These are phyloP conservation scores for Lentinula aciculospora DNA, from an alignment of 768 basidiomycete species.

Conservation along the genomic window DNA sequence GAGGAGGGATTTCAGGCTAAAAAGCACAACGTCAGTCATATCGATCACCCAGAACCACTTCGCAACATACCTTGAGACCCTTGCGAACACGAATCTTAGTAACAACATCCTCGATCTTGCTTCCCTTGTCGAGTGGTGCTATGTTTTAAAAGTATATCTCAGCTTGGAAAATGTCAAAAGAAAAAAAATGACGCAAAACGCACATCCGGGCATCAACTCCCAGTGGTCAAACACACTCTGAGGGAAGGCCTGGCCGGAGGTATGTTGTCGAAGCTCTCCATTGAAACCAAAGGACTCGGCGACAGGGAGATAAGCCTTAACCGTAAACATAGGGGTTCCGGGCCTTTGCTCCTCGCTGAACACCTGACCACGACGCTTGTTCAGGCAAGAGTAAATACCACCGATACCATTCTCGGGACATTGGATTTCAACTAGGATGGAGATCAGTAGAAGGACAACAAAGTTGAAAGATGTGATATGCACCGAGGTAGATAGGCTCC, in stretches of 20 bases:
- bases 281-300: conserved; percentile 97
- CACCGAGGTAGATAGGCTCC: conserved; percentile 93
- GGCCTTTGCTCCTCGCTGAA: conserved; percentile 95
- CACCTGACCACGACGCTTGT: conserved; percentile 97
- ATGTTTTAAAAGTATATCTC: conserved; percentile 10
- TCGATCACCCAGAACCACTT: background rate
- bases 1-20: conserved; percentile 81
- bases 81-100: conserved; percentile 83
- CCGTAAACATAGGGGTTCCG: conserved; percentile 99
- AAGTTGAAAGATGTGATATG: background rate
- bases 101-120: conserved; percentile 85
- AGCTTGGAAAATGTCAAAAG: background rate
- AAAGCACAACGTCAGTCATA: conserved; percentile 6
- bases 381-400: conserved; percentile 91
- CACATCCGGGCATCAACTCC: conserved; percentile 79
- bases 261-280: conserved; percentile 87
- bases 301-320: conserved; percentile 95
- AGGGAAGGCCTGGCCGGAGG: conserved; percentile 97
- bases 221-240: conserved; percentile 93
- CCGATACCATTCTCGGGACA: conserved; percentile 97
- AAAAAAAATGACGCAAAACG: conserved; percentile 26
- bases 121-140: conserved; percentile 86
- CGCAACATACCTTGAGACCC: conserved; percentile 75
- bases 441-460: background rate
- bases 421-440: conserved; percentile 81